Evolutionary conservation across 257 asterid genomes (phyloP).

Genomic region (Rhazya stricta): DNA sequence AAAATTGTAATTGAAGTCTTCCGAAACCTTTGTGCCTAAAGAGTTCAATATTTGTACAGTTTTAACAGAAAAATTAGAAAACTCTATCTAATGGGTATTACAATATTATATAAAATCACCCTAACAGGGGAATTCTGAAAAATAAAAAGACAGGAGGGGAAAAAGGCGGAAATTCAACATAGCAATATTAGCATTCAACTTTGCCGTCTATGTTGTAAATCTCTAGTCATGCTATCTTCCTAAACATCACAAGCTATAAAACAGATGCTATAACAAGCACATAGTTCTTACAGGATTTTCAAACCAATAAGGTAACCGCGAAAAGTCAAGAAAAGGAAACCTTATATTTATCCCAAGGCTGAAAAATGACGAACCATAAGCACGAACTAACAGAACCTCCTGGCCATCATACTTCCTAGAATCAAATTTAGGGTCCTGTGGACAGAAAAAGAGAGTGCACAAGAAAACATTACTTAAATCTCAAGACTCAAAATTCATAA

Average conservation of each 20-base stretch:
- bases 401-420: constrained; percentile 57
- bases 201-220: neutral
- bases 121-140: neutral
- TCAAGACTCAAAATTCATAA: neutral
- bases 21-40: neutral
- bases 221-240: neutral
- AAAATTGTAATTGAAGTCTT: neutral
- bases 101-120: neutral
- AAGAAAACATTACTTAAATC: neutral
- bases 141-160: no score
- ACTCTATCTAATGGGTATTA: neutral
- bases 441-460: constrained; percentile 19
- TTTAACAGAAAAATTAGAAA: neutral
- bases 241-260: neutral
- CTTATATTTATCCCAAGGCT: constrained; percentile 93
- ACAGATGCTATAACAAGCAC: neutral
- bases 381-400: constrained; percentile 82
- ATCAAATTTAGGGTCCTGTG: constrained; percentile 40
- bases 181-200: constrained; percentile 4
- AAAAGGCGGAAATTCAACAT: neutral
- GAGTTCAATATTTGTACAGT: neutral
- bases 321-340: constrained; percentile 29
- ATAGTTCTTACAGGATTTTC: neutral
- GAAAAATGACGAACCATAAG: constrained; percentile 92
- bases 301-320: neutral